These are phyloP conservation scores for Solanum stenotomum DNA, from an alignment of 257 asterid genomes.

Conservation along the genomic window DNA sequence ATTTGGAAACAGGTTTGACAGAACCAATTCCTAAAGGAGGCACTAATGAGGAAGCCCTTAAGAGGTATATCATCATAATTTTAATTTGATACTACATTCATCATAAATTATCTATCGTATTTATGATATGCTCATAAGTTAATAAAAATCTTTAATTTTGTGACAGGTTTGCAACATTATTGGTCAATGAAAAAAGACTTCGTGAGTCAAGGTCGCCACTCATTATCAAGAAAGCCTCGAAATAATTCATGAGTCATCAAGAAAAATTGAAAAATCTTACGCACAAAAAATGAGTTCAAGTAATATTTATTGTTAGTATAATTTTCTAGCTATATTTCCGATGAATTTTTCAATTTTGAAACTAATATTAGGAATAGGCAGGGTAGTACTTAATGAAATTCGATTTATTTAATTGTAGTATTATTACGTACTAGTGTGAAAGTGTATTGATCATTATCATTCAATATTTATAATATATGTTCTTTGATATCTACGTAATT, in stretches of 20 bases:
- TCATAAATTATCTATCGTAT: neutral
- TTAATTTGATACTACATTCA: neutral
- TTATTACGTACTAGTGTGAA: neutral
- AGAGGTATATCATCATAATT: conserved; percentile 11
- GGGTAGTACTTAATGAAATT: neutral
- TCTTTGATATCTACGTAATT: neutral
- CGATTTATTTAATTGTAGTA: neutral
- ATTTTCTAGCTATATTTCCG: neutral
- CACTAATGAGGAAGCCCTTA: conserved; percentile 30
- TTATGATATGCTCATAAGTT: neutral
- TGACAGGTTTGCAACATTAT: conserved; percentile 23
- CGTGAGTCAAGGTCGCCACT: conserved; percentile 2
- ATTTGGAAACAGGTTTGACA: conserved; percentile 27
- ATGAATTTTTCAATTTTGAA: neutral
- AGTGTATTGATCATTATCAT: neutral
- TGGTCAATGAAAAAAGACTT: conserved; percentile 27
- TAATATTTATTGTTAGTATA: neutral
- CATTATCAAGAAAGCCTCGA: neutral
- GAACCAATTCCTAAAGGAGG: conserved; percentile 33
- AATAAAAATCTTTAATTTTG: neutral
- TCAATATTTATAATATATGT: neutral
- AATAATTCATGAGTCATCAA: neutral
- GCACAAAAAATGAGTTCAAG: neutral
- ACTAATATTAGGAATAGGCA: neutral
- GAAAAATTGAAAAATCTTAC: neutral